phyloP scores from a whole-genome alignment of 1,284 basidiomycete genomes.

The Earliella scabrosa region DNA sequence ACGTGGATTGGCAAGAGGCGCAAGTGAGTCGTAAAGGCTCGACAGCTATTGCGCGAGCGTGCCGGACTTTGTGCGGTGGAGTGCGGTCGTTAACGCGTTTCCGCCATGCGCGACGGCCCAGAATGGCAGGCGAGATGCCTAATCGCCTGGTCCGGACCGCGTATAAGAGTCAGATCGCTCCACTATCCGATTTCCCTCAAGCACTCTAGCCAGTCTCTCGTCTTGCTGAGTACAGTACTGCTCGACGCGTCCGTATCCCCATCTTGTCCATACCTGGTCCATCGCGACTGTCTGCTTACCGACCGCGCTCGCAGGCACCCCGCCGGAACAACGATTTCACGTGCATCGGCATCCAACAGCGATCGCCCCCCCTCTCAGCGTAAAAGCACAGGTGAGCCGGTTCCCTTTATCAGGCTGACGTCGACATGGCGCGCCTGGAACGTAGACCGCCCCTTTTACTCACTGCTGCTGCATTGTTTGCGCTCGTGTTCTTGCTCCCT shows the following conservation, averaged over 20 bases:
- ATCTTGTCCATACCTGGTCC: neutral
- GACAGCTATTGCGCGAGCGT: slow-evolving; percentile 10
- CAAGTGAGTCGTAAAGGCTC: slow-evolving; percentile 10
- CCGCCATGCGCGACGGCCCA: slow-evolving; percentile 13
- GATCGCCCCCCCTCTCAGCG: slow-evolving; percentile 14
- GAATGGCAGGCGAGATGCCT: slow-evolving; percentile 16
- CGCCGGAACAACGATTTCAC: slow-evolving; percentile 20
- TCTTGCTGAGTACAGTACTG: slow-evolving; percentile 1
- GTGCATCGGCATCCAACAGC: slow-evolving; percentile 20
- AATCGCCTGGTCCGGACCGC: slow-evolving; percentile 20
- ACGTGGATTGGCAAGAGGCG: slow-evolving; percentile 8
- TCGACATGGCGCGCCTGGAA: neutral
- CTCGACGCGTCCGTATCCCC: slow-evolving; percentile 7
- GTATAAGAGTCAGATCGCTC: slow-evolving; percentile 22
- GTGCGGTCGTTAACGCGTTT: slow-evolving; percentile 2
- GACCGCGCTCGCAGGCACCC: slow-evolving; percentile 6
- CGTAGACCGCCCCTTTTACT: neutral
- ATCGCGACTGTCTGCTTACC: slow-evolving; percentile 16
- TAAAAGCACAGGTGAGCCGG: slow-evolving; percentile 20
- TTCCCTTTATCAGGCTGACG: slow-evolving; percentile 6
- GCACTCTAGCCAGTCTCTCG: slow-evolving; percentile 1
- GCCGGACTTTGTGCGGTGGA: slow-evolving; percentile 24
- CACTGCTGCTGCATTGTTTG: neutral
- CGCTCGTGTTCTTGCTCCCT: neutral
- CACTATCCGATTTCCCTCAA: slow-evolving; percentile 16